Conservation (phyloP, 2,329 filamentous ascomycete genomes). For the Ampelomyces quisqualis region DNA sequence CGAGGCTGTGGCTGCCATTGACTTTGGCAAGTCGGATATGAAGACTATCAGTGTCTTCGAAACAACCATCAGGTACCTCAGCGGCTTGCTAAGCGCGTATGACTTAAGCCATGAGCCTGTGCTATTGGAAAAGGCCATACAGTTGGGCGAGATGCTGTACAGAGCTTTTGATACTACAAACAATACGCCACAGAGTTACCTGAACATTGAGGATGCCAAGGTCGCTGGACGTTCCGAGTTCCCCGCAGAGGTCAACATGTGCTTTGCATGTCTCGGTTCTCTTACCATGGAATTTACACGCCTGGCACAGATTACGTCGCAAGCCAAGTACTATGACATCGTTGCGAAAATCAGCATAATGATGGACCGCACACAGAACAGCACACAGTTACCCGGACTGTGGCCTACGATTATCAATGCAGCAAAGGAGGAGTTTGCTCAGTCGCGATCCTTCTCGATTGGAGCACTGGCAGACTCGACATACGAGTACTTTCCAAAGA, state of each 20-base stretch:
- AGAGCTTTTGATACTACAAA: conserved; percentile 51
- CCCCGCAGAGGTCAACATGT: conserved; percentile 43
- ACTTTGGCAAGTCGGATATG: conserved; percentile 46
- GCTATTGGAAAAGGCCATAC: conserved; percentile 41
- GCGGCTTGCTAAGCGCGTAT: conserved; percentile 42
- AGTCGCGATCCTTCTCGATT: conserved; percentile 34
- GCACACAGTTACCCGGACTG: conserved; percentile 39
- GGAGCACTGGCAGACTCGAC: conserved; percentile 43
- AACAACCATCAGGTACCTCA: conserved; percentile 50
- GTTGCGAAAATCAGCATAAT: conserved; percentile 38
- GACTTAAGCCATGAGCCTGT: conserved; percentile 40
- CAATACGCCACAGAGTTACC: conserved; percentile 48
- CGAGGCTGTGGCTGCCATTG: conserved; percentile 47
- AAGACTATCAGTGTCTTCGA: conserved; percentile 54
- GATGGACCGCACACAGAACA: conserved; percentile 34
- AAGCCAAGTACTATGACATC: conserved; percentile 43
- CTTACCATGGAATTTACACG: conserved; percentile 46
- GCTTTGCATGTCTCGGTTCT: conserved; percentile 51
- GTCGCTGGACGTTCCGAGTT: conserved; percentile 26
- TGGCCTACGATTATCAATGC: conserved; percentile 46
- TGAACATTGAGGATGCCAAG: conserved; percentile 44
- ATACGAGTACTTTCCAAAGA: conserved; percentile 44
- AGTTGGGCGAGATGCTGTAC: conserved; percentile 48
- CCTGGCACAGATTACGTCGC: conserved; percentile 39
- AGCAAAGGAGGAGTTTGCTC: conserved; percentile 28